A percentile compares a stretch with the other conserved stretches of the same genome.
Conservation (phyloP, 495 filamentous ascomycete genomes). For the Cetradonia linearis region DNA sequence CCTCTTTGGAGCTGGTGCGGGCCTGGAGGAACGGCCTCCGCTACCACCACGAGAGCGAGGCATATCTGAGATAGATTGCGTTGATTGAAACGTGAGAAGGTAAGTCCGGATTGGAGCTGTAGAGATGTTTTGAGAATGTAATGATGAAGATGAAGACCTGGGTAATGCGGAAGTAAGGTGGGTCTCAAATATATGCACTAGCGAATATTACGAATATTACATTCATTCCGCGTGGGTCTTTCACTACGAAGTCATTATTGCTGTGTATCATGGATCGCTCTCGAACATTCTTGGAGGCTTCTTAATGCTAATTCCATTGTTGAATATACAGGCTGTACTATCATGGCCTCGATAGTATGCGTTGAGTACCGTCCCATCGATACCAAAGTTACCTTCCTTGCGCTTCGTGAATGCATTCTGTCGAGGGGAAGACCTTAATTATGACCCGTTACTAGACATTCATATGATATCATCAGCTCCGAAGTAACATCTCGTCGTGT, state of each 20-base stretch:
- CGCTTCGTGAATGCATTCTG: no score
- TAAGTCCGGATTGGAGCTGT: neutral
- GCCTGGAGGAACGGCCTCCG: constrained; percentile 53
- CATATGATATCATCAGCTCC: no score
- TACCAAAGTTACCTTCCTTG: no score
- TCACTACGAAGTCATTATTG: neutral
- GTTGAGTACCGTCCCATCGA: no score
- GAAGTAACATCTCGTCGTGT: no score
- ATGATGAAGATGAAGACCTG: neutral
- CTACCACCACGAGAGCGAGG: constrained; percentile 63
- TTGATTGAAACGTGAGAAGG: neutral
- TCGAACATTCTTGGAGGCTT: neutral
- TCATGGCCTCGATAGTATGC: neutral
- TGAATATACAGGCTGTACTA: neutral
- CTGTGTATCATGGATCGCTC: neutral
- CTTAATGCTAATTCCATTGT: neutral
- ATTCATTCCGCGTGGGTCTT: no score
- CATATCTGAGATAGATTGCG: constrained; percentile 37
- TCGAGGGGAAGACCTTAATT: no score
- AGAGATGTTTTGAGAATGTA: neutral
- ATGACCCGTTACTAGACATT: no score
- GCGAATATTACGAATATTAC: neutral
- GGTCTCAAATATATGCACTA: no score
- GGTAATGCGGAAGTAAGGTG: no score
- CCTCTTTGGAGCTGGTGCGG: constrained; percentile 51